Conservation (phyloP, 495 filamentous ascomycete genomes). For the Lepraria neglecta region DNA sequence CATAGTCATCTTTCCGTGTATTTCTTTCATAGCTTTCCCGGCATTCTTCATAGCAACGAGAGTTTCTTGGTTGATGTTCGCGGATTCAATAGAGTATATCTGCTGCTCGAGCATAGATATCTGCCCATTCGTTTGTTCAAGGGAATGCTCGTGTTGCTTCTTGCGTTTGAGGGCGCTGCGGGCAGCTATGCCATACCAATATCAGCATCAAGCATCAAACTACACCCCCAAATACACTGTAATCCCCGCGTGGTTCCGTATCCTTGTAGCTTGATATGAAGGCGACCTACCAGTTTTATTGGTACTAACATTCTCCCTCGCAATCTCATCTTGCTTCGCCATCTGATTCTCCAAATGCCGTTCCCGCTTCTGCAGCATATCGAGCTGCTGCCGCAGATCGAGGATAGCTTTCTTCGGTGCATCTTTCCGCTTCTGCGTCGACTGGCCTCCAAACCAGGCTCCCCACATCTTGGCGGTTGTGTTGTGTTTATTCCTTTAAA, state of each 20-base stretch:
- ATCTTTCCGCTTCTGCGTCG: slow-evolving; percentile 79
- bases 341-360: slow-evolving; percentile 85
- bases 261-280: neutral
- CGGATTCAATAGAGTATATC: slow-evolving; percentile 93
- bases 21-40: slow-evolving; percentile 78
- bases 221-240: too few relatives aligned
- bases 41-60: slow-evolving; percentile 90
- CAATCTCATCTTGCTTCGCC: slow-evolving; percentile 83
- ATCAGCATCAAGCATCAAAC: neutral
- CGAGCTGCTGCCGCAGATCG: slow-evolving; percentile 75
- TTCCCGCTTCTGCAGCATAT: slow-evolving; percentile 97
- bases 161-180: slow-evolving; percentile 90
- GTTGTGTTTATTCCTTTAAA: neutral
- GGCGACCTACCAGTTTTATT: slow-evolving; percentile 78
- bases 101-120: slow-evolving; percentile 90
- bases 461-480: slow-evolving; percentile 51
- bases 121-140: slow-evolving; percentile 83
- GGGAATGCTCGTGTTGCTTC: slow-evolving; percentile 83
- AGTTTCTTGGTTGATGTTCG: slow-evolving; percentile 98
- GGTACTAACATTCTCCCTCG: slow-evolving; percentile 79
- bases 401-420: slow-evolving; percentile 96
- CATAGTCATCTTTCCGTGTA: slow-evolving; percentile 82
- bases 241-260: too few relatives aligned
- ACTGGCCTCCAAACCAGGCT: slow-evolving; percentile 74
- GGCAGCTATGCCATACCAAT: slow-evolving; percentile 53